These are phyloP conservation scores for Plasmodium coatneyi DNA, from an alignment of 169 alveolate genomes.

Conservation along the genomic window DNA sequence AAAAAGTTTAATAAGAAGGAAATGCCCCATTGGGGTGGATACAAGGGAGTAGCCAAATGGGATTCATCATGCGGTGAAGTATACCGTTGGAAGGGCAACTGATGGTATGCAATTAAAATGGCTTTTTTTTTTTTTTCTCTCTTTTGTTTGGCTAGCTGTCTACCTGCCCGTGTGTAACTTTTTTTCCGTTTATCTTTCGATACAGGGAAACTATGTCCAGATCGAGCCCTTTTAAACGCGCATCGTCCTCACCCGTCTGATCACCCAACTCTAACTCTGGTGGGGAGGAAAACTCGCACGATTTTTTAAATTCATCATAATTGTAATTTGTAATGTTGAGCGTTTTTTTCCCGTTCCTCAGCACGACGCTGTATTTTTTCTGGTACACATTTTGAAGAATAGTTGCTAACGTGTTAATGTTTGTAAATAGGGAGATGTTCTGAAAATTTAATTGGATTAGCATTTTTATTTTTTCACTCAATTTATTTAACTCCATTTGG, in stretches of 20 bases:
- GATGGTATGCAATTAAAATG: not conserved
- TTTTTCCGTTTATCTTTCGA: conserved; percentile 35
- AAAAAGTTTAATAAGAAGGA: not conserved
- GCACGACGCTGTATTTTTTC: conserved; percentile 41
- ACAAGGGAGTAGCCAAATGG: not conserved
- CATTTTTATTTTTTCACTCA: conserved; percentile 44
- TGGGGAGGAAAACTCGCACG: not conserved
- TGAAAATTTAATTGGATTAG: conserved; percentile 26
- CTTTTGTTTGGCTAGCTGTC: not conserved
- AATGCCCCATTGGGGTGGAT: not conserved
- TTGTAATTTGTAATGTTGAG: conserved; percentile 40
- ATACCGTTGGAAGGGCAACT: not conserved
- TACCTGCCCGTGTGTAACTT: not conserved
- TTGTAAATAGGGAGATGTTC: conserved; percentile 21
- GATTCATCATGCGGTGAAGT: not conserved
- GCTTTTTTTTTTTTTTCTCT: not conserved
- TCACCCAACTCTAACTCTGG: not conserved
- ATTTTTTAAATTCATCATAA: conserved; percentile 35
- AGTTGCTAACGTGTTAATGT: conserved; percentile 13
- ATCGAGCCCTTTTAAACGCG: conserved; percentile 2
- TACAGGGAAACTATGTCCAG: conserved; percentile 17
- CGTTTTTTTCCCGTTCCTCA: conserved; percentile 43
- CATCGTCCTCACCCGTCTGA: not conserved
- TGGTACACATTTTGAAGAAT: conserved; percentile 49
- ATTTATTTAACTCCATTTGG: conserved; percentile 29